phyloP scores from a whole-genome alignment of 2,329 filamentous ascomycete species.

The Aureobasidium sp. region DNA sequence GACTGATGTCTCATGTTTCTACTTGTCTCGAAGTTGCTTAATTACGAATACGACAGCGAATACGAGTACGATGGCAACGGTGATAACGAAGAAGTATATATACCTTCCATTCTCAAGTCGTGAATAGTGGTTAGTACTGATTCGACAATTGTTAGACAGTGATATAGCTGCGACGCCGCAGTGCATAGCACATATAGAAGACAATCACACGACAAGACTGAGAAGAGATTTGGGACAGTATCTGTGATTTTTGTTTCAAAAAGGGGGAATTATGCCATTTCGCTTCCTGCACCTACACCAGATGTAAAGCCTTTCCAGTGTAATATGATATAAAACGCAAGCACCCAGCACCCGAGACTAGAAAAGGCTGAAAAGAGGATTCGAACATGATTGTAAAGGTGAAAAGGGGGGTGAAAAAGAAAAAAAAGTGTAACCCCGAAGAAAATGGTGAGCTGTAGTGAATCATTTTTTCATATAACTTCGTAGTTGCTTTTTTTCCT shows the following conservation, averaged over 20 bases:
- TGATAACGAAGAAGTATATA: neutral
- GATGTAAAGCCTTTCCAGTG: conserved; percentile 14
- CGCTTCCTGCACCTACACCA: conserved; percentile 14
- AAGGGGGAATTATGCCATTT: conserved; percentile 14
- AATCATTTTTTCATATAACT: conserved; percentile 15
- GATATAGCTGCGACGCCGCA: neutral
- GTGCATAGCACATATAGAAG: neutral
- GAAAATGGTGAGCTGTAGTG: conserved; percentile 5
- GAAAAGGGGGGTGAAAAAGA: neutral
- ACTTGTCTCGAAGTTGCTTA: neutral
- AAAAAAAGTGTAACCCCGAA: conserved; percentile 6
- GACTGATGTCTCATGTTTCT: neutral
- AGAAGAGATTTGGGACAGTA: neutral
- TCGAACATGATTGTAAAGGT: neutral
- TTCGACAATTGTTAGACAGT: too few relatives aligned
- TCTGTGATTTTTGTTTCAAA: conserved; percentile 1
- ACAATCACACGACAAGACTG: neutral
- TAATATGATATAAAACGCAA: conserved; percentile 12
- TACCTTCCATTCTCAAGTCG: too few relatives aligned
- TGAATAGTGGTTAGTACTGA: too few relatives aligned
- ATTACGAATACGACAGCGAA: neutral
- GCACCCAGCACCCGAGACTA: conserved; percentile 8
- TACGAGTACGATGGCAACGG: neutral
- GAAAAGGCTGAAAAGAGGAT: neutral
- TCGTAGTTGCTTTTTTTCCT: conserved; percentile 7